Evolutionary conservation across 83 land plant genomes (phyloP).

Genomic region (Larix sibirica): DNA sequence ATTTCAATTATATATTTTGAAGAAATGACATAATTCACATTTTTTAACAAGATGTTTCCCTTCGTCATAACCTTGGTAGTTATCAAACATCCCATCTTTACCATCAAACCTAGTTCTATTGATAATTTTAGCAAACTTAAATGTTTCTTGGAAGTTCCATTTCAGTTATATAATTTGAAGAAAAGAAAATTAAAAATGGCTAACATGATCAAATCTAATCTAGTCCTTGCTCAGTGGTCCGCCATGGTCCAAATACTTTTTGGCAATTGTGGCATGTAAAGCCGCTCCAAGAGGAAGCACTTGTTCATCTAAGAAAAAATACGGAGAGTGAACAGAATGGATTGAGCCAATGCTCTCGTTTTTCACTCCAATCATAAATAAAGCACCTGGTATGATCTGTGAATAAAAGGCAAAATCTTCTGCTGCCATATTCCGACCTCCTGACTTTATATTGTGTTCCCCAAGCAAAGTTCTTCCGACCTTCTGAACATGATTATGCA

Average conservation of each 20-base stretch:
- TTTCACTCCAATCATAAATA: conserved; percentile 35
- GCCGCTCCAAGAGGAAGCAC: conserved; percentile 65
- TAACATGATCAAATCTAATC: no score
- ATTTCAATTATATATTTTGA: no score
- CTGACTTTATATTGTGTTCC: conserved; percentile 17
- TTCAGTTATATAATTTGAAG: no score
- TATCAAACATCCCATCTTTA: no score
- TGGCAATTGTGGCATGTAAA: conserved; percentile 34
- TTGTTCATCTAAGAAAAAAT: conserved; percentile 45
- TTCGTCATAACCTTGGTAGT: no score
- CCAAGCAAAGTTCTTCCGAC: conserved; percentile 32
- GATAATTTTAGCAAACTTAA: no score
- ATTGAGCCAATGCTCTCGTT: conserved; percentile 40
- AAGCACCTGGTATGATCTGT: conserved; percentile 35
- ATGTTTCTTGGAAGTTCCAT: no score
- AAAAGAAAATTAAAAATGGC: no score
- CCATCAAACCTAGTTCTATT: no score
- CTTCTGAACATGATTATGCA: conserved; percentile 30
- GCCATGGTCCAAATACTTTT: conserved; percentile 5
- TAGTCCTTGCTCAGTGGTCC: no score
- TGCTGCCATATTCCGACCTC: conserved; percentile 28
- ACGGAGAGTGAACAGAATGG: conserved; percentile 43
- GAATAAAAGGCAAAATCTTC: conserved; percentile 57
- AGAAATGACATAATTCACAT: no score
- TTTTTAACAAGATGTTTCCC: no score